Evolutionary conservation across 495 filamentous ascomycete species (phyloP).

Genomic region (Poronia punctata): DNA sequence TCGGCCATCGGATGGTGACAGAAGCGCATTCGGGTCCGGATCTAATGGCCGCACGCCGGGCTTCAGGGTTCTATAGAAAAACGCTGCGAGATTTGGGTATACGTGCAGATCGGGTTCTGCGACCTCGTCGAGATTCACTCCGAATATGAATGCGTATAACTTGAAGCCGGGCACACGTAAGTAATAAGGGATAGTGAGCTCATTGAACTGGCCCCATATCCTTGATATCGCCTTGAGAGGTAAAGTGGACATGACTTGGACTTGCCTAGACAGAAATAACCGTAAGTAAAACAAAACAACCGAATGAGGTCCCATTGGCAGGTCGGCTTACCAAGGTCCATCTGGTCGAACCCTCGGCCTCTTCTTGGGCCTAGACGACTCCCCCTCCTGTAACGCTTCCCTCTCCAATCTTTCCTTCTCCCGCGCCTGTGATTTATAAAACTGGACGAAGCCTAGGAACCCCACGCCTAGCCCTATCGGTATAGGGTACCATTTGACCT

Average conservation of each 20-base stretch:
- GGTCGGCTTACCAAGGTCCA: conserved; percentile 67
- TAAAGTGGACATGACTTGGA: conserved; percentile 92
- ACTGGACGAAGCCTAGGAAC: conserved; percentile 75
- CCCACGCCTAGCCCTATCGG: conserved; percentile 83
- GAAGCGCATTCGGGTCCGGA: conserved; percentile 64
- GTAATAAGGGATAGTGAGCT: conserved; percentile 82
- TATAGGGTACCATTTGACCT: conserved; percentile 92
- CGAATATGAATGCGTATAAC: conserved; percentile 86
- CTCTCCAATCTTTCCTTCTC: conserved; percentile 49
- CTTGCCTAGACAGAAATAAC: conserved; percentile 53
- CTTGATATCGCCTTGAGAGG: conserved; percentile 91
- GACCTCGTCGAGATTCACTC: conserved; percentile 85
- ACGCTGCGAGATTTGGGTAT: conserved; percentile 89
- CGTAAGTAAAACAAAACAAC: neutral
- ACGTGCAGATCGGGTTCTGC: conserved; percentile 77
- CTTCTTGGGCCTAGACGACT: conserved; percentile 47
- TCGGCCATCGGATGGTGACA: conserved; percentile 84
- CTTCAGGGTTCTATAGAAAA: conserved; percentile 94
- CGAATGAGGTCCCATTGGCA: neutral
- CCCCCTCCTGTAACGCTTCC: conserved; percentile 35
- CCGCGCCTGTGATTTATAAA: conserved; percentile 65
- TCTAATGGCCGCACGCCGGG: conserved; percentile 85
- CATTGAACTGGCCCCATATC: conserved; percentile 93
- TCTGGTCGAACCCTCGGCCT: conserved; percentile 68
- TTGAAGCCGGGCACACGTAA: conserved; percentile 91